Conservation (phyloP, 2,329 filamentous ascomycete species). For the Emmonsia crescens region DNA sequence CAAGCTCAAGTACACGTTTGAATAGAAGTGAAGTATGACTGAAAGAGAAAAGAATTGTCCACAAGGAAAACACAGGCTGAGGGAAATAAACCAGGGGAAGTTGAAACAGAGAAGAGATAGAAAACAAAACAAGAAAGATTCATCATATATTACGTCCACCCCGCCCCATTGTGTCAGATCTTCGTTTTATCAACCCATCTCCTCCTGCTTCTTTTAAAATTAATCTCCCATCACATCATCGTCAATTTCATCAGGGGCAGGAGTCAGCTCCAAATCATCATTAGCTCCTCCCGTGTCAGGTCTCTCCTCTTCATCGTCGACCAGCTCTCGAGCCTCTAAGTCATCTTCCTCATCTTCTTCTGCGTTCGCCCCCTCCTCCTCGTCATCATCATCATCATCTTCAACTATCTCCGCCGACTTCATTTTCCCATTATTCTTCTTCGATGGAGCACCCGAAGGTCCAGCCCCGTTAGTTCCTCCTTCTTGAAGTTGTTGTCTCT, state of each 20-base stretch:
- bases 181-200: background rate
- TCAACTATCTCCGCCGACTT: conserved; percentile 35
- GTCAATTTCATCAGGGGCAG: conserved; percentile 24
- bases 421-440: conserved; percentile 16
- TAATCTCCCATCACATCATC: conserved; percentile 37
- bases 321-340: conserved; percentile 24
- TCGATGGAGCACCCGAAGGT: background rate
- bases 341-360: conserved; percentile 36
- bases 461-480: conserved; percentile 5
- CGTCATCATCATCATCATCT: conserved; percentile 32
- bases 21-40: background rate
- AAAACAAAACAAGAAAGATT: background rate
- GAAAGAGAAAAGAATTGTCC: background rate
- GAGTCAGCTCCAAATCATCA: conserved; percentile 9
- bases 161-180: background rate
- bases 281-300: conserved; percentile 12
- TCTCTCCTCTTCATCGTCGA: conserved; percentile 26
- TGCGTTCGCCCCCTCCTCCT: conserved; percentile 21
- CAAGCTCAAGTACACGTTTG: background rate
- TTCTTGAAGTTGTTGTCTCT: background rate
- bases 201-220: background rate
- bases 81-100: background rate
- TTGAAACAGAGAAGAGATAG: background rate
- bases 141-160: background rate
- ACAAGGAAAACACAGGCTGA: background rate